Evolutionary conservation across 345 rosid species (phyloP).

Genomic region (Jatropha curcas): DNA sequence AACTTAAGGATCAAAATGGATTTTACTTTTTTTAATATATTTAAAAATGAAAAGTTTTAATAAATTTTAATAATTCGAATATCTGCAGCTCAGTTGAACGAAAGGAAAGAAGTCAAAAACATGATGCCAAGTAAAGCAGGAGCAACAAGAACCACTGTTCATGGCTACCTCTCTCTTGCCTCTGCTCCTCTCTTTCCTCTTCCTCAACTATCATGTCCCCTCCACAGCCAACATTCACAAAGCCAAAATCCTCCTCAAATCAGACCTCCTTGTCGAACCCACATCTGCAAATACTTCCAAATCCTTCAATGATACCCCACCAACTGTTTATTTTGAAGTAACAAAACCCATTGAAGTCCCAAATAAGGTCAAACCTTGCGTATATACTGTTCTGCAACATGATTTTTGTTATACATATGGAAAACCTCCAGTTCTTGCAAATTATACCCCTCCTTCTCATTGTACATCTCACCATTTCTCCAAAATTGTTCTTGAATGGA

Average conservation of each 20-base stretch:
- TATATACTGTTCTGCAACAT: conserved; percentile 56
- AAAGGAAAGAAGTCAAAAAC: too few species aligned
- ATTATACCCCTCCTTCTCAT: conserved; percentile 64
- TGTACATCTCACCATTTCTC: conserved; percentile 55
- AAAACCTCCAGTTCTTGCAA: conserved; percentile 64
- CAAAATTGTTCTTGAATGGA: conserved; percentile 75
- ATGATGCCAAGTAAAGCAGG: too few species aligned
- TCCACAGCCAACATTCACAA: conserved; percentile 43
- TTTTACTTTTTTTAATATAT: too few species aligned
- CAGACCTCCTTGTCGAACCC: conserved; percentile 36
- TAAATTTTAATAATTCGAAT: too few species aligned
- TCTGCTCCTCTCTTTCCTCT: conserved; percentile 35
- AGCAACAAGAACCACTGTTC: conserved; percentile 18
- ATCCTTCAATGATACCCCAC: conserved; percentile 37
- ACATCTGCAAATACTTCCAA: too few species aligned
- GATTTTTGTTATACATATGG: conserved; percentile 71
- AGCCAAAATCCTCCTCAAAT: conserved; percentile 35
- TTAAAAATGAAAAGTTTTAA: too few species aligned
- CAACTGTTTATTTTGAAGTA: conserved; percentile 76
- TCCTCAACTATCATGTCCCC: conserved; percentile 27
- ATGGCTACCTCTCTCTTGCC: conserved; percentile 45
- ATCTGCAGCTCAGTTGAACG: too few species aligned
- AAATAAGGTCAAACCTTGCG: conserved; percentile 47
- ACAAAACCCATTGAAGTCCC: conserved; percentile 53
- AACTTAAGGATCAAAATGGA: too few species aligned